Percentiles rank a stretch among this genome's conserved stretches.
phyloP scores from a whole-genome alignment of 2,329 filamentous ascomycete genomes.

The Pleomassaria siparia region DNA sequence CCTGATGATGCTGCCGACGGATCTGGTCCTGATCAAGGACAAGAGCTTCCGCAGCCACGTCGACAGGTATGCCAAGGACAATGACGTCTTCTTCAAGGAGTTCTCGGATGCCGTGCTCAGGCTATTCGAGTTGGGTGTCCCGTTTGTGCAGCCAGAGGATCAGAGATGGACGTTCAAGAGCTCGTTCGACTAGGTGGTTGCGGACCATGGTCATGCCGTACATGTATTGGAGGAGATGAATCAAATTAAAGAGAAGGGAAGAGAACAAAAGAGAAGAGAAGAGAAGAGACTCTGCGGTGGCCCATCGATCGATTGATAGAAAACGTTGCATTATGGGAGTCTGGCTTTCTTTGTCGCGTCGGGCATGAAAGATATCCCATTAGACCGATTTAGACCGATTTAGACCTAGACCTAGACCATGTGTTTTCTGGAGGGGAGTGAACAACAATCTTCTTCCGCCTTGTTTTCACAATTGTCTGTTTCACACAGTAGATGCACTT shows the following conservation, averaged over 20 bases:
- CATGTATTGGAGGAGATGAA: not conserved
- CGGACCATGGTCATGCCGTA: not conserved
- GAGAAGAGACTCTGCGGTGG: no score
- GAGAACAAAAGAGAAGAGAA: no score
- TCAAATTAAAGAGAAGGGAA: no score
- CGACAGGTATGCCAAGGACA: conserved; percentile 88
- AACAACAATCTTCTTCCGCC: not conserved
- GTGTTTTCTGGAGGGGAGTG: not conserved
- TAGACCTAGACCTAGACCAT: conserved; percentile 15
- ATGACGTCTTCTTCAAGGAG: conserved; percentile 89
- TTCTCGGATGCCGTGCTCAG: conserved; percentile 77
- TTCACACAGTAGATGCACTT: no score
- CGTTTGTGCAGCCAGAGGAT: conserved; percentile 64
- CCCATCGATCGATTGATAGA: not conserved
- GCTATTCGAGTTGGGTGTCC: conserved; percentile 93
- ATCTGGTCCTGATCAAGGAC: conserved; percentile 85
- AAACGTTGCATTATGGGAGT: conserved; percentile 14
- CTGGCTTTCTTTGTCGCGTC: conserved; percentile 6
- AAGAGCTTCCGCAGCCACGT: conserved; percentile 80
- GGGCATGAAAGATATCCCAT: conserved; percentile 31
- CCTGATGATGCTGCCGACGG: conserved; percentile 96
- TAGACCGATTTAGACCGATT: no score
- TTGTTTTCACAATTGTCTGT: not conserved
- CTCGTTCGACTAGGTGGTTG: conserved; percentile 38
- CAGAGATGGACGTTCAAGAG: conserved; percentile 50